A percentile compares a stretch with the other conserved stretches of the same genome.
Conservation (phyloP, 495 filamentous ascomycete species). For the Barbatosphaeria neglecta region DNA sequence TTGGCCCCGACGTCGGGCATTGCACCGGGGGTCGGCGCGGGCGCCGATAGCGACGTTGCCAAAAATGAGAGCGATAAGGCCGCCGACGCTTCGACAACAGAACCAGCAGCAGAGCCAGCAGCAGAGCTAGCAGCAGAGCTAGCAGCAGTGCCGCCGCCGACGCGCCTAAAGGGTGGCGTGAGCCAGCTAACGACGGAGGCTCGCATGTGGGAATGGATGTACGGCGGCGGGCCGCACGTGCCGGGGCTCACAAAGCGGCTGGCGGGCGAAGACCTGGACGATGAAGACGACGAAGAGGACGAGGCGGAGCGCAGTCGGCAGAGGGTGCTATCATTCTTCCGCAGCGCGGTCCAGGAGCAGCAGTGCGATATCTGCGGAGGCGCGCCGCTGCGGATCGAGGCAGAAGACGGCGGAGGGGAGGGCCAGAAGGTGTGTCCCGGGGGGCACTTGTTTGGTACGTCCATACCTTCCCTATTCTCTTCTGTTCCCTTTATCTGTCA, state of each 20-base stretch:
- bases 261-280: not conserved
- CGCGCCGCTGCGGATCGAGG: not conserved
- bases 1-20: too few species aligned
- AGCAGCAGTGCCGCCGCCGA: too few species aligned
- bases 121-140: not conserved
- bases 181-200: conserved; percentile 29
- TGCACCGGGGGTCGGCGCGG: too few species aligned
- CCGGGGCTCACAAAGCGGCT: conserved; percentile 12
- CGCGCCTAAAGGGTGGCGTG: too few species aligned
- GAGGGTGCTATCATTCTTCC: conserved; percentile 19
- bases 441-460: conserved; percentile 19
- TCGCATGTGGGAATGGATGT: conserved; percentile 33
- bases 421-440: conserved; percentile 10
- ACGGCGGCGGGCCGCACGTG: conserved; percentile 30
- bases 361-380: conserved; percentile 25
- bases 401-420: conserved; percentile 6
- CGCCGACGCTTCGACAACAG: not conserved
- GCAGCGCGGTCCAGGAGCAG: conserved; percentile 12
- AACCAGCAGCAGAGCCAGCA: not conserved
- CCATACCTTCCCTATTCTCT: not conserved
- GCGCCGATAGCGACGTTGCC: too few species aligned
- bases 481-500: not conserved
- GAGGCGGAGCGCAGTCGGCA: conserved; percentile 1
- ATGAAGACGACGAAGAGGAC: conserved; percentile 2
- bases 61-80: not conserved